phyloP scores from a whole-genome alignment of 805 yeast species.

The Metschnikowia amazonensis region DNA sequence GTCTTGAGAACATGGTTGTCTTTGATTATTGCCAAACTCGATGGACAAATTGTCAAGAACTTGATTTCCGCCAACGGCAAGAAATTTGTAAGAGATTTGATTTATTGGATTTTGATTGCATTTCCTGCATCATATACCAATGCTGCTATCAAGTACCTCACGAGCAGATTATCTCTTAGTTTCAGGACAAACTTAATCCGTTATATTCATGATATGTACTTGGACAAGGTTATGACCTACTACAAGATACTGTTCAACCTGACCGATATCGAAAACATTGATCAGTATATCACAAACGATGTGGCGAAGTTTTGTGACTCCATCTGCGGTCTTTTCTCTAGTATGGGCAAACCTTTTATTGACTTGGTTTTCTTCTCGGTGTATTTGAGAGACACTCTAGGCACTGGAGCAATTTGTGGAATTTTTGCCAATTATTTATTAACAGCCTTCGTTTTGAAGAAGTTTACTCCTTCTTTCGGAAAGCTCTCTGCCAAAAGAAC shows the following conservation, averaged over 20 bases:
- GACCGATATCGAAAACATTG: slow-evolving; percentile 60
- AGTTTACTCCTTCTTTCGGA: slow-evolving; percentile 82
- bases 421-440: slow-evolving; percentile 75
- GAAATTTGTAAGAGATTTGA: slow-evolving; percentile 70
- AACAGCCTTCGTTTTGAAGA: slow-evolving; percentile 72
- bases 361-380: slow-evolving; percentile 81
- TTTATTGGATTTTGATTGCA: slow-evolving; percentile 85
- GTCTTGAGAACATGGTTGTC: slow-evolving; percentile 84
- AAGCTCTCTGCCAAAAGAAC: slow-evolving; percentile 68
- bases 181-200: slow-evolving; percentile 81
- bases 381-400: slow-evolving; percentile 80
- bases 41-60: slow-evolving; percentile 88
- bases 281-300: slow-evolving; percentile 84
- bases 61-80: slow-evolving; percentile 76
- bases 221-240: slow-evolving; percentile 76
- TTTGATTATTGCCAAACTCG: slow-evolving; percentile 78
- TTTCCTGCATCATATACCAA: slow-evolving; percentile 92
- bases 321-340: slow-evolving; percentile 77
- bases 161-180: slow-evolving; percentile 70
- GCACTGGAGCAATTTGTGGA: slow-evolving; percentile 80
- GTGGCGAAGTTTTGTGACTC: slow-evolving; percentile 76
- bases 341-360: slow-evolving; percentile 86
- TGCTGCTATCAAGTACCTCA: slow-evolving; percentile 79
- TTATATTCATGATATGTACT: slow-evolving; percentile 84
- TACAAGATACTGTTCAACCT: slow-evolving; percentile 71